These are phyloP conservation scores for Cyberlindnera euphorbiiphila DNA, from an alignment of 805 yeast species.

Conservation along the genomic window DNA sequence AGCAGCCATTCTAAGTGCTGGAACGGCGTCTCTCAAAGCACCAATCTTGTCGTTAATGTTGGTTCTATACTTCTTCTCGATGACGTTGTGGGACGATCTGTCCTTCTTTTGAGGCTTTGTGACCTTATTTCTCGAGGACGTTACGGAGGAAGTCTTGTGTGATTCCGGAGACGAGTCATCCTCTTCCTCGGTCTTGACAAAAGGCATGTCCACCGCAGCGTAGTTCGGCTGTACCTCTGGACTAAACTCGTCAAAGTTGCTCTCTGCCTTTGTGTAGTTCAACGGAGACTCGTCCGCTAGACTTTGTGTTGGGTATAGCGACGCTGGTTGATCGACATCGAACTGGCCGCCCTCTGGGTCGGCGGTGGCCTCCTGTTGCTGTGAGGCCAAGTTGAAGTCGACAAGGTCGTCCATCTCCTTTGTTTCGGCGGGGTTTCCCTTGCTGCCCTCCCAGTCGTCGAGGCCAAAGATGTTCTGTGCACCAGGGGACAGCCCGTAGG, in stretches of 20 bases:
- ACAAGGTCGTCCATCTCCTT: conserved; percentile 4
- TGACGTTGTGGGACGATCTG: conserved; percentile 69
- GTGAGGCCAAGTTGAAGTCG: not conserved
- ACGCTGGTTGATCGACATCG: not conserved
- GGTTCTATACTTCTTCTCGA: conserved; percentile 76
- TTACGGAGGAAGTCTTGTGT: conserved; percentile 6
- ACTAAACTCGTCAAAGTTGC: not conserved
- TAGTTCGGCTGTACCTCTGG: not conserved
- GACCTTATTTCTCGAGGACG: conserved; percentile 18
- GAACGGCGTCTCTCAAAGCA: conserved; percentile 73
- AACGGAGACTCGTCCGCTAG: conserved; percentile 3
- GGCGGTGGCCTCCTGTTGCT: not conserved
- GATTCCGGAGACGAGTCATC: conserved; percentile 10
- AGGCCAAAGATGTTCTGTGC: conserved; percentile 18
- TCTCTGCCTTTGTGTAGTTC: conserved; percentile 1
- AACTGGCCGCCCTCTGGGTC: not conserved
- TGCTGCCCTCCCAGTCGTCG: conserved; percentile 14
- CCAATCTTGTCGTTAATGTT: conserved; percentile 69
- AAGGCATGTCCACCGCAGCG: not conserved
- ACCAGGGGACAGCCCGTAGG: conserved; percentile 23
- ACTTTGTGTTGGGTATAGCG: conserved; percentile 2
- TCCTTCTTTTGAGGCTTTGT: conserved; percentile 43
- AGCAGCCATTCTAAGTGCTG: conserved; percentile 63
- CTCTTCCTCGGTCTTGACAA: conserved; percentile 8
- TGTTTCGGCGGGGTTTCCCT: conserved; percentile 1